A percentile compares a stretch with the other conserved stretches of the same genome.
These are phyloP conservation scores for Venustampulla echinocandica DNA, from an alignment of 495 filamentous ascomycete species.

Conservation along the genomic window DNA sequence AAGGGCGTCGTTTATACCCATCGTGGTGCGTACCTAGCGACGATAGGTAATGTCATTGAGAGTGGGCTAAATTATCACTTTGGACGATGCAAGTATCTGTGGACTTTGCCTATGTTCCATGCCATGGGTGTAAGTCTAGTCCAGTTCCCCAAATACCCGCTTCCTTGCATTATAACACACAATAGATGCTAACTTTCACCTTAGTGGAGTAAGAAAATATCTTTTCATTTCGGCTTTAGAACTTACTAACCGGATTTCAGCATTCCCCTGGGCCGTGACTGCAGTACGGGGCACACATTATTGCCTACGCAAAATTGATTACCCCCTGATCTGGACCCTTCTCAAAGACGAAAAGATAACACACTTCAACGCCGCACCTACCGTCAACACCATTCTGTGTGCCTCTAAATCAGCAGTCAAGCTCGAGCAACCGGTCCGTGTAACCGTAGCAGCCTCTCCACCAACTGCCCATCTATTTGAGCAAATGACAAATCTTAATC, in stretches of 20 bases:
- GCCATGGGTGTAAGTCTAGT: conserved; percentile 62
- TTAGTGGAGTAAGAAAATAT: neutral
- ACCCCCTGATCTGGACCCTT: conserved; percentile 80
- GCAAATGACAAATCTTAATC: conserved; percentile 78
- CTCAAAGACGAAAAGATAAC: conserved; percentile 79
- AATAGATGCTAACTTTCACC: neutral
- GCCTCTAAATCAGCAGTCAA: conserved; percentile 58
- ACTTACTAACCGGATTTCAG: conserved; percentile 7
- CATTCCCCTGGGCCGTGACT: conserved; percentile 72
- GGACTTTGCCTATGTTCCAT: conserved; percentile 96
- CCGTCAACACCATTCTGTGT: conserved; percentile 91
- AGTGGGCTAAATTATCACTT: conserved; percentile 65
- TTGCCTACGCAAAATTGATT: conserved; percentile 90
- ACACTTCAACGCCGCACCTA: conserved; percentile 93
- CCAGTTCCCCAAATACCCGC: conserved; percentile 24
- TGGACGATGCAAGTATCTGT: conserved; percentile 72
- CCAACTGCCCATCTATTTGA: conserved; percentile 85
- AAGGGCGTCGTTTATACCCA: conserved; percentile 95
- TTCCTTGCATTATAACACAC: too few species aligned
- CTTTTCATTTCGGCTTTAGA: neutral
- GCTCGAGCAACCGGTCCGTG: conserved; percentile 64
- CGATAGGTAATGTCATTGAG: conserved; percentile 80
- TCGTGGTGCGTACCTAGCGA: conserved; percentile 75
- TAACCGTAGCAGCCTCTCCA: conserved; percentile 88
- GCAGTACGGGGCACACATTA: conserved; percentile 90